Percentiles rank a stretch among this genome's conserved stretches.
Conservation (phyloP, 176 grass and related monocot genomes). For the Hsuehochloa calcarea region DNA sequence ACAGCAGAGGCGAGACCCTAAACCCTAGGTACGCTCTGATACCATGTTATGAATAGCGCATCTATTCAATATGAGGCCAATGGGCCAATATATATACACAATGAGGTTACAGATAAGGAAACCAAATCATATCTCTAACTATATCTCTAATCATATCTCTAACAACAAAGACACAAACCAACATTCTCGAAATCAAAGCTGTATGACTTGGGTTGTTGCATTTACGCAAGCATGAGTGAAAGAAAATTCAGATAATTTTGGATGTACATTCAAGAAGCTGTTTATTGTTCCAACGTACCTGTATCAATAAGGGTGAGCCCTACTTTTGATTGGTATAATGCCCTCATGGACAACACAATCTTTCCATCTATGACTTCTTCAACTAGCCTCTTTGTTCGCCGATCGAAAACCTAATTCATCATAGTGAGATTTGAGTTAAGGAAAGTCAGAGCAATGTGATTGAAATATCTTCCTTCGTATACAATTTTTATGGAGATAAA, state of each 20-base stretch:
- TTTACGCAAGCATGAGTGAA: not conserved
- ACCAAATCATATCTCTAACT: too few relatives aligned
- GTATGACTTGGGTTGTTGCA: not conserved
- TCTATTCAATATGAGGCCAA: too few relatives aligned
- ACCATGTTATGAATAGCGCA: too few relatives aligned
- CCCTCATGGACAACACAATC: slow-evolving; percentile 92
- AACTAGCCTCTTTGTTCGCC: slow-evolving; percentile 80
- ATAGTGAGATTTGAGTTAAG: slow-evolving; percentile 17
- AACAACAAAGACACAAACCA: too few relatives aligned
- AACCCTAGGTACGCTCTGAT: too few relatives aligned
- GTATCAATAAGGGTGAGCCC: slow-evolving; percentile 84
- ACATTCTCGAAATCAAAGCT: slow-evolving; percentile 13
- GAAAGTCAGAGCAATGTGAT: slow-evolving; percentile 3
- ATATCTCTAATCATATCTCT: too few relatives aligned
- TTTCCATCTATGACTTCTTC: slow-evolving; percentile 95
- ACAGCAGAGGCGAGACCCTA: too few relatives aligned
- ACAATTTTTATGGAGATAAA: not conserved
- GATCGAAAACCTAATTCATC: slow-evolving; percentile 73
- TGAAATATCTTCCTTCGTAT: not conserved
- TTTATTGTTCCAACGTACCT: slow-evolving; percentile 45
- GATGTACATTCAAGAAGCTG: not conserved
- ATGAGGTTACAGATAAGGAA: too few relatives aligned
- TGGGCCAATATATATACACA: too few relatives aligned
- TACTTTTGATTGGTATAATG: slow-evolving; percentile 94
- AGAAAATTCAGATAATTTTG: slow-evolving; percentile 10